Evolutionary conservation across 805 yeast genomes (phyloP), one percentile per base, ranked within the genome.

Genomic region (Pichia gijzeniarum): DNA sequence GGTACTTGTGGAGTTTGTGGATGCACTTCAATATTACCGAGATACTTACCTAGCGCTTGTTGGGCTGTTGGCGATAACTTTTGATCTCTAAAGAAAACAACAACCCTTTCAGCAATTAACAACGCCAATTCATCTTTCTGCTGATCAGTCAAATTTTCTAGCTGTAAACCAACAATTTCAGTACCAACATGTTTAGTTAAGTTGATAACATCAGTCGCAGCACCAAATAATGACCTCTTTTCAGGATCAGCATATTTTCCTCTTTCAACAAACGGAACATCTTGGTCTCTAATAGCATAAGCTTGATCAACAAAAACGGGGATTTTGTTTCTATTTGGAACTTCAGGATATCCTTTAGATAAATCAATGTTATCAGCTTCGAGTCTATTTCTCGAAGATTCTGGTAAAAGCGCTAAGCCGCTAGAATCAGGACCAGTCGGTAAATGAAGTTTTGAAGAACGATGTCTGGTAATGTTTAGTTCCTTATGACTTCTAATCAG

Each of bases 51-150:
- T 19, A 73, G 52, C 40, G 62, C 72, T 44, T 65, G 55, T 56
- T 73, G 78, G 45, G 63, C 62, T 52, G 63, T 66, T 19, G 73
- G 72, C 22, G 69, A 49, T 34, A 73, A 55, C 46, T 72, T 71
- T 59, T 73, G 78, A 48, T 71, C 67, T 45, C 73, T 57, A 62
- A 74, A 73, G 53, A 74, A 72, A n/a, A 74, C 78, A 36, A 73
- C 77, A 20, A 69, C 69, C 51, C 79, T 62, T 56, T 70, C 75
- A 25, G 77, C 73, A 35, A 72, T 59, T 37, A 74, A 56, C 7
- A 72, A 57, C 1, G 77, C 77, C 38, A 73, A 60, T 54, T 73
- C 76, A 53, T 73, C 74, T 43, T 58, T 62, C 55, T 74, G 77
- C 53, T 63, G 48, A 47, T 72, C 69, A 34, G 56, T 63, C 42